Percentiles rank a stretch among this genome's conserved stretches.
These are phyloP conservation scores for Emmonsia crescens DNA, from an alignment of 2,329 filamentous ascomycete genomes.

Conservation along the genomic window DNA sequence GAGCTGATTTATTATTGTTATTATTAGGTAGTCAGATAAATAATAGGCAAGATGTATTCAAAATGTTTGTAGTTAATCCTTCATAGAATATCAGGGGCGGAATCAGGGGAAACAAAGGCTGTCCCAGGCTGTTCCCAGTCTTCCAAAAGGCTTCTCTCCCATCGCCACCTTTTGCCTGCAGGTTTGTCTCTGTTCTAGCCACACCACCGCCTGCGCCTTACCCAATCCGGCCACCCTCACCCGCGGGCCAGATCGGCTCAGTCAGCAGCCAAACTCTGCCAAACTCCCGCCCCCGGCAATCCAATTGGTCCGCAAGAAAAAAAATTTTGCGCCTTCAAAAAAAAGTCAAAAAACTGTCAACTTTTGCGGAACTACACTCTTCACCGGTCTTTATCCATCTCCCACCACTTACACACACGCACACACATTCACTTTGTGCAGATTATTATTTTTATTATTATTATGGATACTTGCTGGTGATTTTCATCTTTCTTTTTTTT, in stretches of 20 bases:
- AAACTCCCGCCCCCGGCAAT: neutral
- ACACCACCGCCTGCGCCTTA: neutral
- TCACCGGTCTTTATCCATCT: neutral
- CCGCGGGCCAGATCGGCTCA: neutral
- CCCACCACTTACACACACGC: neutral
- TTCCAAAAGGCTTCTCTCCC: no score
- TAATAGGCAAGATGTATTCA: no score
- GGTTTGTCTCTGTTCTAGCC: no score
- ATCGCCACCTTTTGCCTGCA: no score
- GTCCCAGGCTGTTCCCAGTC: no score
- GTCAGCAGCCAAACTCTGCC: neutral
- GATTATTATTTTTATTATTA: constrained; percentile 2
- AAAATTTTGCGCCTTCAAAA: neutral
- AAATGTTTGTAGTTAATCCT: no score
- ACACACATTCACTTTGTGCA: constrained; percentile 1
- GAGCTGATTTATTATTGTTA: no score
- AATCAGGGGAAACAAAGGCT: no score
- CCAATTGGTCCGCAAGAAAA: neutral
- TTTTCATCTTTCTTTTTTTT: neutral
- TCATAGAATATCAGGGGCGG: no score
- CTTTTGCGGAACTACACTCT: no score
- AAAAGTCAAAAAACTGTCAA: neutral
- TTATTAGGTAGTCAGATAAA: no score
- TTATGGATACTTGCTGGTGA: neutral
- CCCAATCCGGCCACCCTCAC: neutral